Percentiles rank a stretch among this genome's conserved stretches.
These are phyloP conservation scores for Herpetospermum pedunculosum DNA, from an alignment of 306 rosid genomes.

Conservation along the genomic window DNA sequence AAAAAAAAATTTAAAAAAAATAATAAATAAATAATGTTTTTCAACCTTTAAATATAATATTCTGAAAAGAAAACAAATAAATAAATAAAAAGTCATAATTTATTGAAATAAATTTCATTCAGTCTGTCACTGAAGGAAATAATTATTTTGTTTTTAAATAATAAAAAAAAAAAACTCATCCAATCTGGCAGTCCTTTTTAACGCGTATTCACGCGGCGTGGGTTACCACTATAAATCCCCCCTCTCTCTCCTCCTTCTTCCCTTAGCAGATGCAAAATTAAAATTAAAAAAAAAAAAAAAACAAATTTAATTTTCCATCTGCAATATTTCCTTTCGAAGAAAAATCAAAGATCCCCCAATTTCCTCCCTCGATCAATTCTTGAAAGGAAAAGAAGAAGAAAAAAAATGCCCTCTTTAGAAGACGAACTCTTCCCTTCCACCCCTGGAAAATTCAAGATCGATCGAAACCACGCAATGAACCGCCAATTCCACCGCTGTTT, in stretches of 20 bases:
- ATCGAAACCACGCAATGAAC: constrained; percentile 32
- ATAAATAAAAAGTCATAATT: no score
- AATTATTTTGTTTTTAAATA: no score
- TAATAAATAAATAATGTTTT: no score
- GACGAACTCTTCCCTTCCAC: constrained; percentile 50
- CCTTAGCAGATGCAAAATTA: not conserved
- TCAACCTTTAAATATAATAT: no score
- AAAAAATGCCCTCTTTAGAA: constrained; percentile 44
- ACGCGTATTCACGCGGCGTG: constrained; percentile 36
- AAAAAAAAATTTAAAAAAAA: no score
- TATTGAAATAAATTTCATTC: no score
- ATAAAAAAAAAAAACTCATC: not conserved
- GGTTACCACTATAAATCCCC: constrained; percentile 19
- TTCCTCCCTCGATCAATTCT: no score
- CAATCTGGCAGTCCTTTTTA: constrained; percentile 8
- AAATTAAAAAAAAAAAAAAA: no score
- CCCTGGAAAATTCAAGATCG: constrained; percentile 61
- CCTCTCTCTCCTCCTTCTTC: no score
- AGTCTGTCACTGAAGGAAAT: not conserved
- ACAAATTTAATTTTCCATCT: not conserved
- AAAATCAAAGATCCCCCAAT: no score
- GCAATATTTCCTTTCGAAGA: not conserved
- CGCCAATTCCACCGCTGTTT: constrained; percentile 55
- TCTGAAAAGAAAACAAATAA: no score
- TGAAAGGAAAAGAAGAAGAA: no score